Conservation (phyloP, 2,329 filamentous ascomycete species). For the Orbilia oligospora region DNA sequence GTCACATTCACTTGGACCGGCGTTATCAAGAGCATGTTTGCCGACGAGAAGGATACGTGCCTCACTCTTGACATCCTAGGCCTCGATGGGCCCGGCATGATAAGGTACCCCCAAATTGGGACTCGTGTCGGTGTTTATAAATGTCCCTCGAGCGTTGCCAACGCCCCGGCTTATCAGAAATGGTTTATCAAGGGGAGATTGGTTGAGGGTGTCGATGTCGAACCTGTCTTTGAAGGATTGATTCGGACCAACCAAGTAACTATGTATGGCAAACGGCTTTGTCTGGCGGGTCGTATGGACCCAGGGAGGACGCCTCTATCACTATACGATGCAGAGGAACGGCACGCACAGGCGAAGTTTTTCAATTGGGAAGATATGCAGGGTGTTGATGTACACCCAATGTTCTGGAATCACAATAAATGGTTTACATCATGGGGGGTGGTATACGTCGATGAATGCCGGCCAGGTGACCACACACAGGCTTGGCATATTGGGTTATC, state of each 20-base stretch:
- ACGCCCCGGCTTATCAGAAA: neutral
- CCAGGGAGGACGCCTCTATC: constrained; percentile 1
- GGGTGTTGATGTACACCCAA: neutral
- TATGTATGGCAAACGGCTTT: neutral
- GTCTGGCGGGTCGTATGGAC: constrained; percentile 14
- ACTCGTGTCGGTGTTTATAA: constrained; percentile 1
- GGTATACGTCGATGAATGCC: constrained; percentile 19
- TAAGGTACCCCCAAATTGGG: neutral
- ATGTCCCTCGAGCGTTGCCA: constrained; percentile 13
- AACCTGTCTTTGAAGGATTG: constrained; percentile 24
- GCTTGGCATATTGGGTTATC: constrained; percentile 28
- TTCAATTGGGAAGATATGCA: neutral
- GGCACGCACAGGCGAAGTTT: neutral
- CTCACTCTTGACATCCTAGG: constrained; percentile 12
- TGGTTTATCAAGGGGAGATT: constrained; percentile 48
- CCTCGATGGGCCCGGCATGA: neutral
- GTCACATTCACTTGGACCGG: constrained; percentile 24
- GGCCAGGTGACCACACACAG: neutral
- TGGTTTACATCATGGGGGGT: constrained; percentile 29
- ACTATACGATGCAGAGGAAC: neutral
- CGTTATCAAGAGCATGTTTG: constrained; percentile 38
- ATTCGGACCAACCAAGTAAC: constrained; percentile 7
- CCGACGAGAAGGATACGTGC: constrained; percentile 33
- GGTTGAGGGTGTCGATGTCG: neutral
- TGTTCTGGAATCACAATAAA: neutral